Conservation (phyloP, 495 filamentous ascomycete genomes). For the Hypoxylon lienhwacheense region DNA sequence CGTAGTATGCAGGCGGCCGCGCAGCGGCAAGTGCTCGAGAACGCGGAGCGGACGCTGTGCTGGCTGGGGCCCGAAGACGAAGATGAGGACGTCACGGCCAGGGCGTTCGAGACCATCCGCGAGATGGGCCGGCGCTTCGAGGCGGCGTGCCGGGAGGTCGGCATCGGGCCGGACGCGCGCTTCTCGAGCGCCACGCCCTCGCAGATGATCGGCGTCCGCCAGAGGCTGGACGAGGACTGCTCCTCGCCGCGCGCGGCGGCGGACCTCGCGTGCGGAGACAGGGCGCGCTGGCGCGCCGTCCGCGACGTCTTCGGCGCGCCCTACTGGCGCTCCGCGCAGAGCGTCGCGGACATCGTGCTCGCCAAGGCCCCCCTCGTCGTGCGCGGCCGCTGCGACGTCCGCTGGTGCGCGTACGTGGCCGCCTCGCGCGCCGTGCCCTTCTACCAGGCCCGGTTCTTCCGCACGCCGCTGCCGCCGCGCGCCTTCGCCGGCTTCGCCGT, state of each 20-base stretch:
- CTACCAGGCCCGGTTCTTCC: conserved; percentile 22
- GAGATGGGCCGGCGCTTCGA: conserved; percentile 21
- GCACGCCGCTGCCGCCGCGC: conserved; percentile 12
- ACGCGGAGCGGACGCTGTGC: conserved; percentile 34
- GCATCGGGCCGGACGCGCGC: conserved; percentile 8
- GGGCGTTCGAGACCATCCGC: conserved; percentile 23
- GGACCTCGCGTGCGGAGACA: too few species aligned
- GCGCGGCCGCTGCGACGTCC: conserved; percentile 29
- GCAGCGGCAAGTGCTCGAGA: conserved; percentile 18
- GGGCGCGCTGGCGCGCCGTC: conserved; percentile 19
- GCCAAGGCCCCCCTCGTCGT: conserved; percentile 21
- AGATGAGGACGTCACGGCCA: conserved; percentile 9
- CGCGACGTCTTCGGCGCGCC: conserved; percentile 21
- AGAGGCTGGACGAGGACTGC: conserved; percentile 3
- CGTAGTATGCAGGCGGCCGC: conserved; percentile 15
- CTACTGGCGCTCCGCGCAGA: conserved; percentile 27
- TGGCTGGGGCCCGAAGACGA: conserved; percentile 28
- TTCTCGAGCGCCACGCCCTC: neutral
- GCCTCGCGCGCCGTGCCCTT: conserved; percentile 23
- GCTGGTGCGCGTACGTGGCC: conserved; percentile 21
- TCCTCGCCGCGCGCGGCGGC: too few species aligned
- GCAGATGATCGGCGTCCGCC: conserved; percentile 11
- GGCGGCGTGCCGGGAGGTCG: conserved; percentile 9
- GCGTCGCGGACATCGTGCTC: conserved; percentile 28
- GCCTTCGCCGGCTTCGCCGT: conserved; percentile 7